Evolutionary conservation across 495 filamentous ascomycete genomes (phyloP), one percentile per base, ranked within the genome.

Genomic region (Thozetella sp.): DNA sequence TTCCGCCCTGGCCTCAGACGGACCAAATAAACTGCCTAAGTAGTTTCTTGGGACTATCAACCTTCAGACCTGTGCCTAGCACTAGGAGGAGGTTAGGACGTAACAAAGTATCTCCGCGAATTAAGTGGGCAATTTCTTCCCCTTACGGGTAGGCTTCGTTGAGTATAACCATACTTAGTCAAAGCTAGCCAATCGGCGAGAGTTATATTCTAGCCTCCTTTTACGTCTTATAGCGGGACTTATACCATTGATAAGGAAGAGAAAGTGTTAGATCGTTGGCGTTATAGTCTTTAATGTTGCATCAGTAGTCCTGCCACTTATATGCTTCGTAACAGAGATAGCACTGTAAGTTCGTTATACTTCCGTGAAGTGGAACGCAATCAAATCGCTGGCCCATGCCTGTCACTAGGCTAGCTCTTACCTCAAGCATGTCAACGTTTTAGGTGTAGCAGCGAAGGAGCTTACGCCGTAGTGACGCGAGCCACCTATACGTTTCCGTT

Each of bases 311-410:
- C 53, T 55, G 27, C 53, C 34, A 55, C 25, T 55, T 37, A 24
- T 55, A 55, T 22, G 53, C 53, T 55, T 55, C 53, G 34, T 55
- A 24, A 45, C 53, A 55, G 53, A 55, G 53, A 45, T 55, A 24
- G 25, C 34, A 55, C 26, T 55, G 40, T 24, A 45, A 45, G 53
- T 55, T 55, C 22, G 53, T 37, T 26, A 55, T 17, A 55, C 53
- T 55, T 55, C 53, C 53, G 30, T 55, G 34, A 43, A 55, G 53
- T 55, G 30, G 53, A 24, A 55, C 53, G 30, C 53, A 55, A 24
- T 55, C 22, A 24, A 40, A 55, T 55, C 27, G 30, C 53, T 22
- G 34, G 53, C 53, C 22, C 20, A 55, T 15, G 4, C 53, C 34
- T 45, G 22, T 55, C 34, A 22, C 34, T 17, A 55, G 30, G 53